Evolutionary conservation across 805 yeast species (phyloP), one percentile per base, ranked within the genome.

Genomic region (Zygosaccharomyces rouxii): DNA sequence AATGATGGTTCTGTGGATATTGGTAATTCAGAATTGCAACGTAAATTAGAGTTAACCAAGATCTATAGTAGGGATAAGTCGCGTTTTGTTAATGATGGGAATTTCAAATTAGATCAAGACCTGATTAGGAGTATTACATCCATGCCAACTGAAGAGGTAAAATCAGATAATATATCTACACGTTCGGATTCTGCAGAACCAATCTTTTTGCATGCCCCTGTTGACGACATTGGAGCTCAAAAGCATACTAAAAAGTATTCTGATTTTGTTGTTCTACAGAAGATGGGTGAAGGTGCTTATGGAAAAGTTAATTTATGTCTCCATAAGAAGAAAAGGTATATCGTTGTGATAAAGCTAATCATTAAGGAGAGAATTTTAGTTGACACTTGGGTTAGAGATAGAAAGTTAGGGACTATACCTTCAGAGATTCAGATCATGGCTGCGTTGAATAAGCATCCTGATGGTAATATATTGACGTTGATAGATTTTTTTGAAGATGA

Each of bases 381-480:
- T 9, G 99, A 94, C 65, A 89, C 98, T 0, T 94, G 99, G 99
- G 96, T 89, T 2, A 75, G 98, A 47, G 98, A 94, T 66, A 78
- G 96, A 22, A 78, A 78, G 51, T 71, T 94, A 37, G 99, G 99
- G 5, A 90, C 97, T 0, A 85, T 94, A 31, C 98, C 98, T 2
- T 83, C 92, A n/a, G 99, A 94, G 66, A 94, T 94, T 55, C 95
- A 89, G 64, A 83, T 94, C 40, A 83, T 94, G 88, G 83, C 92
- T 26, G 81, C 83, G n/a, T 70, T 92, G 50, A 84, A 82, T 59
- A 70, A 72, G 39, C 78, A 78, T 49, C 95, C 94, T 0, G 97
- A 92, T 66, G 94, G 92, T 4, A 89, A 89, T 66, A 86, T 90
- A 39, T 80, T 89, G 77, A 74, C 85, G 53, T 76, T 94, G 48